phyloP scores from a whole-genome alignment of 306 rosid genomes.

The Heteromeles arbutifolia region DNA sequence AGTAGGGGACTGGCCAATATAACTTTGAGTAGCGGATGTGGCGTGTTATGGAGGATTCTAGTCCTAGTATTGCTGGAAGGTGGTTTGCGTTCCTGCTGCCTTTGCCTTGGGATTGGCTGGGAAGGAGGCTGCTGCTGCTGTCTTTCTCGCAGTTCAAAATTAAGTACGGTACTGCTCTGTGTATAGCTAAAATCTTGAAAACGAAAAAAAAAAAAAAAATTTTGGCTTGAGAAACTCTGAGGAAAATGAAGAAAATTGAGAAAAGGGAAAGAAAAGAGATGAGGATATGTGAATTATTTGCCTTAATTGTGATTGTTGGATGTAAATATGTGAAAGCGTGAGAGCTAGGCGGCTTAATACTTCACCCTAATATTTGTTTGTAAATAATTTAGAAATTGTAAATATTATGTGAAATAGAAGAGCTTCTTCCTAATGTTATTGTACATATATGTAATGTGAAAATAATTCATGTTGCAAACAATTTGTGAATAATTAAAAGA shows the following conservation, averaged over 20 bases:
- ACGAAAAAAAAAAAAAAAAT: neutral
- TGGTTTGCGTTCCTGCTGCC: constrained; percentile 1
- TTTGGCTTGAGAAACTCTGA: neutral
- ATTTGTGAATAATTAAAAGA: neutral
- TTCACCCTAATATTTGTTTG: constrained; percentile 14
- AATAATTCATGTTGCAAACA: neutral
- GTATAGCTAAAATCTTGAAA: neutral
- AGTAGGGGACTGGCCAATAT: neutral
- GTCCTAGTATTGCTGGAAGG: neutral
- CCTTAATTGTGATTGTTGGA: constrained; percentile 41
- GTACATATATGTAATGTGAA: neutral
- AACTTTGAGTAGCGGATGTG: neutral
- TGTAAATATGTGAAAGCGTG: constrained; percentile 34
- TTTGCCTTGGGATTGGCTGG: neutral
- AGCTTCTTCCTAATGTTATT: neutral
- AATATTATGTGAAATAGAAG: constrained; percentile 24
- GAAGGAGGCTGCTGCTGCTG: neutral
- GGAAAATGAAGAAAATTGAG: neutral
- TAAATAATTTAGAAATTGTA: constrained; percentile 18
- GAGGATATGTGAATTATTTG: constrained; percentile 15
- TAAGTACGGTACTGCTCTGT: neutral
- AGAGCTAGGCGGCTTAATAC: constrained; percentile 16
- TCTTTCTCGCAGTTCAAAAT: neutral
- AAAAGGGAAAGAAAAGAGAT: neutral
- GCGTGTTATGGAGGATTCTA: neutral